Evolutionary conservation across 257 asterid species (phyloP), one percentile per base, ranked within the genome.

Genomic region (Rubia yunnanensis): DNA sequence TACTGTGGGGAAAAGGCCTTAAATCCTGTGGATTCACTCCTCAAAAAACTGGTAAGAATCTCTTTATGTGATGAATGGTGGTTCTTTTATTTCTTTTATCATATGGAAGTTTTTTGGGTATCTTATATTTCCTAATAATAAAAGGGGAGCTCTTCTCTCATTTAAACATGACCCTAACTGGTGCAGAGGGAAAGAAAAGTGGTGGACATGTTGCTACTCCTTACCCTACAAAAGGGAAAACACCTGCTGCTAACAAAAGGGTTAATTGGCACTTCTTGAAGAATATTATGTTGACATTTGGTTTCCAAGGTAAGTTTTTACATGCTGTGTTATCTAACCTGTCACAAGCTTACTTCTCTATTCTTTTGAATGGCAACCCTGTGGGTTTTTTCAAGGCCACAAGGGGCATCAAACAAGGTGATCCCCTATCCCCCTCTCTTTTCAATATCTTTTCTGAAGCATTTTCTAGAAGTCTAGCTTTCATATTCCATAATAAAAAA

Each of bases 1-100:
- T 88, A 78, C 71, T 88, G 78, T 92, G 99, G 99, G 99, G 96
- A 65, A 89, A 89, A 79, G 99, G 99, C 67, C 87, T 92, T 48
- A 82, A 80, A 80, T 78, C 96, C 55, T 92, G 97, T 77, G 99
- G 99, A n/a, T n/a, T 74, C 14, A 87, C 99, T 36, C 97, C 99
- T 0, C 92, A 87, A 73, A 89, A 79, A 77, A 83, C 90, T 74
- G 99, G 99, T 91, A 57, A 67, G 54, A n/a, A 11, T 63, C 5
- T 57, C 36, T 31, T 70, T 4, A 0, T 7, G 15, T n/a, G 52
- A 27, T 60, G 8, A 63, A 60, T 7, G 8, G 30, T 13, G 24
- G 13, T 38, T n/a, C n/a, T 30, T 22, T n/a, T 36, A 23, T 18
- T 44, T 44, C 48, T 39, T 9, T 36, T 36, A 10, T 10, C 11